phyloP scores from a whole-genome alignment of 1,139 yeast genomes.

The Yamadazyma dendronema region DNA sequence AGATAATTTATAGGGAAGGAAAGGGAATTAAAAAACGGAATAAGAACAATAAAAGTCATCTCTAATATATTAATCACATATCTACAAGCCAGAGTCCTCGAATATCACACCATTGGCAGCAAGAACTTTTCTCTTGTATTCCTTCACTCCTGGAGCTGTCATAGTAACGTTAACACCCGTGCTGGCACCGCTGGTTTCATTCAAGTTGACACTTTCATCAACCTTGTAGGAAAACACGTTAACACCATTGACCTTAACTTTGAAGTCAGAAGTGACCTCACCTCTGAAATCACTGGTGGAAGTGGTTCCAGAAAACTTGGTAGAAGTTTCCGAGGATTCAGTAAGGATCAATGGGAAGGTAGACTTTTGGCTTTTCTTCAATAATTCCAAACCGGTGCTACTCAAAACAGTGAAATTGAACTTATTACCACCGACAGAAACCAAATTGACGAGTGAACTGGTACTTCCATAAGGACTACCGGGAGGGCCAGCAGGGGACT shows the following conservation, averaged over 20 bases:
- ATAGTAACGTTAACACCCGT: constrained; percentile 14
- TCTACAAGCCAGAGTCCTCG: too few species aligned
- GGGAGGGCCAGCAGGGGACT: constrained; percentile 17
- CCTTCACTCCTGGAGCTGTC: constrained; percentile 7
- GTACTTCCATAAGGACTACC: constrained; percentile 15
- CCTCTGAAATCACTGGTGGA: constrained; percentile 8
- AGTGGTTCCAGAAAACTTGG: constrained; percentile 9
- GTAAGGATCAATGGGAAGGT: constrained; percentile 16
- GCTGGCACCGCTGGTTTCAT: constrained; percentile 17
- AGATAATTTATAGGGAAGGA: too few species aligned
- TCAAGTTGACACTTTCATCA: constrained; percentile 14
- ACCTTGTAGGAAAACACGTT: constrained; percentile 11
- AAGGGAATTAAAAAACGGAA: not conserved
- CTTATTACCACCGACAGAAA: constrained; percentile 12
- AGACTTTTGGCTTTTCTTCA: constrained; percentile 9
- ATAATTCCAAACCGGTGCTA: constrained; percentile 8
- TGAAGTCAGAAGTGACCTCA: constrained; percentile 10
- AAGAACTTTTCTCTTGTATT: constrained; percentile 47
- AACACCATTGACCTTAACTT: constrained; percentile 13
- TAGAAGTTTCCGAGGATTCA: constrained; percentile 12
- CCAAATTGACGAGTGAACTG: constrained; percentile 7
- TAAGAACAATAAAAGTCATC: too few species aligned
- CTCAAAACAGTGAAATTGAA: constrained; percentile 7
- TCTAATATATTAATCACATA: too few species aligned
- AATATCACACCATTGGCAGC: constrained; percentile 48